Conservation (phyloP, 768 basidiomycete species). For the Boletus eberwhitei region DNA sequence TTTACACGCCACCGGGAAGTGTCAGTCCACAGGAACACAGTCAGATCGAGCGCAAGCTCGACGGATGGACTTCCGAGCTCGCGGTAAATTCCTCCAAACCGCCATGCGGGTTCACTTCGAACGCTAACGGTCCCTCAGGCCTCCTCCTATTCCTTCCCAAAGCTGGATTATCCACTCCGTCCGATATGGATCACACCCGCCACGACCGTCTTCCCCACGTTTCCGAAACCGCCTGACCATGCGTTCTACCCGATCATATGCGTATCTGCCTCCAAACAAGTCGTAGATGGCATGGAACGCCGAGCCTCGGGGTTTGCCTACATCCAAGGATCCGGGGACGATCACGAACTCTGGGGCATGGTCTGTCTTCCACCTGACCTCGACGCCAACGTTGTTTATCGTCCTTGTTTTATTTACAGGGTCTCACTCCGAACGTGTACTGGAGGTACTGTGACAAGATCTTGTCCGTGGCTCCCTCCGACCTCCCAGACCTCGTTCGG, state of each 20-base stretch:
- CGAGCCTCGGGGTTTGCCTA: constrained; percentile 74
- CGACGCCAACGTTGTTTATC: not conserved
- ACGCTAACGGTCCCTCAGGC: constrained; percentile 36
- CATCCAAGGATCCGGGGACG: constrained; percentile 93
- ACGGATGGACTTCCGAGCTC: constrained; percentile 67
- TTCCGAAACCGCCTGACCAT: constrained; percentile 23
- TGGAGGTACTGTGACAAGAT: constrained; percentile 58
- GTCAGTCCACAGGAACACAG: constrained; percentile 75
- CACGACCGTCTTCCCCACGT: constrained; percentile 47
- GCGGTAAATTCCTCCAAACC: constrained; percentile 39
- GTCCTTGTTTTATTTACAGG: constrained; percentile 39
- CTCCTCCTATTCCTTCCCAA: constrained; percentile 69
- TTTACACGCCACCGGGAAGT: constrained; percentile 69
- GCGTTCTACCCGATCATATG: constrained; percentile 73
- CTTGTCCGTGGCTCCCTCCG: constrained; percentile 43
- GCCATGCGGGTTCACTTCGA: not conserved
- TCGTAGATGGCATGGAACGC: constrained; percentile 57
- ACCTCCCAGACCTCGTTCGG: constrained; percentile 40
- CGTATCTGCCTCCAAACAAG: constrained; percentile 77
- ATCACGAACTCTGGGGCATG: constrained; percentile 88
- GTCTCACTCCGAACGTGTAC: constrained; percentile 69
- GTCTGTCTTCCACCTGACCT: constrained; percentile 35
- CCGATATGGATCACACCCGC: constrained; percentile 88
- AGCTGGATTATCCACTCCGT: constrained; percentile 61
- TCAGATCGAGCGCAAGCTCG: constrained; percentile 67